Evolutionary conservation across 768 basidiomycete genomes (phyloP).

Genomic region (Leccinum longicurvipes): DNA sequence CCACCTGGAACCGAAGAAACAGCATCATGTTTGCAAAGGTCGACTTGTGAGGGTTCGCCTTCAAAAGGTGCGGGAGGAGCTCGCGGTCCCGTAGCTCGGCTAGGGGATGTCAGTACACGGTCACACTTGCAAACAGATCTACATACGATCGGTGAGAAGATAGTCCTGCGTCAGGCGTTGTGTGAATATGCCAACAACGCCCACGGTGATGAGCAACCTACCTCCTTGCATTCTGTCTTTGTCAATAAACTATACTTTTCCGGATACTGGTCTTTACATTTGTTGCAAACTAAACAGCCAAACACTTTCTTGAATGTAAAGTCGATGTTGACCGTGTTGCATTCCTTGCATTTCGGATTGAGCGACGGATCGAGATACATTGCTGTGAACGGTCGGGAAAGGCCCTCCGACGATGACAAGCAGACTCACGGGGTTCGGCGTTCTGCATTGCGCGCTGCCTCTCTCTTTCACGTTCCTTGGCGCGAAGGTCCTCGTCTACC

Average conservation of each 20-base stretch:
- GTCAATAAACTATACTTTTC: slow-evolving; percentile 94
- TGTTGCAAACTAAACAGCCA: slow-evolving; percentile 79
- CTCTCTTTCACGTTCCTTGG: slow-evolving; percentile 82
- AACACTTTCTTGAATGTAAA: slow-evolving; percentile 79
- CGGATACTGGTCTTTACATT: slow-evolving; percentile 84
- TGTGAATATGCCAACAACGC: slow-evolving; percentile 2
- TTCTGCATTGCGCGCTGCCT: slow-evolving; percentile 72
- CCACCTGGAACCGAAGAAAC: slow-evolving; percentile 89
- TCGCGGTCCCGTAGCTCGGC: slow-evolving; percentile 93
- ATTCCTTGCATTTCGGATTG: slow-evolving; percentile 86
- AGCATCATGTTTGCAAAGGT: slow-evolving; percentile 99
- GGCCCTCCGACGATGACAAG: not conserved
- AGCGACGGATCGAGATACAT: slow-evolving; percentile 68
- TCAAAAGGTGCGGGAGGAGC: slow-evolving; percentile 86
- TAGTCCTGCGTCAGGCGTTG: slow-evolving; percentile 64
- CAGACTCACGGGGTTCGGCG: slow-evolving; percentile 59
- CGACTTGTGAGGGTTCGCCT: slow-evolving; percentile 92
- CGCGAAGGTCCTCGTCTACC: slow-evolving; percentile 66
- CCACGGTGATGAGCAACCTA: slow-evolving; percentile 30
- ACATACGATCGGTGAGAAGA: slow-evolving; percentile 85
- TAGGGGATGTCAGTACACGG: slow-evolving; percentile 28
- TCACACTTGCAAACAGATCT: not conserved
- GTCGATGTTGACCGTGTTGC: slow-evolving; percentile 87
- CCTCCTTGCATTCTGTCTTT: slow-evolving; percentile 98
- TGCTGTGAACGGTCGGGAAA: slow-evolving; percentile 42